Conservation (phyloP, 202 grass and related monocot species). For the Setaria italica region DNA sequence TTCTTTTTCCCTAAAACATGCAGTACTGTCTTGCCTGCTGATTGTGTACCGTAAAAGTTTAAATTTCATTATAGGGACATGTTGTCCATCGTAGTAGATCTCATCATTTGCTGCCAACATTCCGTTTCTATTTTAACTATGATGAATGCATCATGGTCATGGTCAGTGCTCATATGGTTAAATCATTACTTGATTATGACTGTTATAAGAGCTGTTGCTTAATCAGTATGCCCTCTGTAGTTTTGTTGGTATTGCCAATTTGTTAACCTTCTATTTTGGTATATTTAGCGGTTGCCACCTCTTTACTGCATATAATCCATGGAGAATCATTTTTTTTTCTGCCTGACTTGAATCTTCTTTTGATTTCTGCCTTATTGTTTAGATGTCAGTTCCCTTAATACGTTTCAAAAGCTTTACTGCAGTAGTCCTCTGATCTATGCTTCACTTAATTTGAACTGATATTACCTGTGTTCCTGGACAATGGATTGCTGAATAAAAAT, state of each 20-base stretch:
- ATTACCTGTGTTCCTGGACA: slow-evolving; percentile 22
- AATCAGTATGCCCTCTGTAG: not conserved
- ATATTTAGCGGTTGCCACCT: not conserved
- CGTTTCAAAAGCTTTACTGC: not conserved
- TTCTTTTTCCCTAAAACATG: not conserved
- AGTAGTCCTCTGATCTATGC: not conserved
- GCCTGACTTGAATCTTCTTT: slow-evolving; percentile 1
- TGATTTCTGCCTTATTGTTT: slow-evolving; percentile 1
- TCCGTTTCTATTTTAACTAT: not conserved
- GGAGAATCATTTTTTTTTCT: not conserved
- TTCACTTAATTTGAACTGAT: slow-evolving; percentile 12
- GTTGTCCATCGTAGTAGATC: not conserved
- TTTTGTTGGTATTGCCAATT: not conserved
- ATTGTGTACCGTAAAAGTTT: not conserved
- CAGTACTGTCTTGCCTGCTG: slow-evolving; percentile 24
- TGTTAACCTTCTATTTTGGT: not conserved
- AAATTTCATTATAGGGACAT: slow-evolving; percentile 18
- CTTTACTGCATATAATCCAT: not conserved
- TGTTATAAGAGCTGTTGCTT: not conserved
- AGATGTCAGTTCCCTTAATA: not conserved
- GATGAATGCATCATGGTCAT: slow-evolving; percentile 13
- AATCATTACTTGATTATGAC: slow-evolving; percentile 3
- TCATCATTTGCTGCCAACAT: not conserved
- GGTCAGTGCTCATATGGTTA: not conserved
- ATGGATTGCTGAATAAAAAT: slow-evolving; percentile 46